A percentile compares a stretch with the other conserved stretches of the same genome.
Conservation (phyloP, 2,329 filamentous ascomycete genomes). For the Acrocalymma vagum region DNA sequence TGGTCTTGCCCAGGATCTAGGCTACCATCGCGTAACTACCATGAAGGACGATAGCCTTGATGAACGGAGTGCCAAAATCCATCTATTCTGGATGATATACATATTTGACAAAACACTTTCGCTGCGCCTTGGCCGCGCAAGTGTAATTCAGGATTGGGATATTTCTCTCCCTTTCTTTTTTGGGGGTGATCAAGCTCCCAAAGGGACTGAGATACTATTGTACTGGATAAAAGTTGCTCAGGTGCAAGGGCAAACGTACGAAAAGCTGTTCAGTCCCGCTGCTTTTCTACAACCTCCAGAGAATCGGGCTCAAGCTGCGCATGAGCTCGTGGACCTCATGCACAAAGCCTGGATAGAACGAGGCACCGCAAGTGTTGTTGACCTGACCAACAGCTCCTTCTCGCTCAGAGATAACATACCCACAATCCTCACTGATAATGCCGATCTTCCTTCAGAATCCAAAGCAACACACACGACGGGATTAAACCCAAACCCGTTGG, state of each 20-base stretch:
- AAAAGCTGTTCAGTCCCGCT: constrained; percentile 47
- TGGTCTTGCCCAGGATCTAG: constrained; percentile 39
- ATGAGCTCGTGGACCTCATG: constrained; percentile 34
- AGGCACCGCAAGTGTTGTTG: constrained; percentile 27
- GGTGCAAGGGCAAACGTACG: constrained; percentile 46
- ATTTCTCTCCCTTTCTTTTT: constrained; percentile 37
- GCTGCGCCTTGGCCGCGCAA: constrained; percentile 45
- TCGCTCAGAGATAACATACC: too few species aligned
- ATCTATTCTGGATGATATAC: constrained; percentile 49
- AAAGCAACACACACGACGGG: too few species aligned
- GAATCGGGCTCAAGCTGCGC: constrained; percentile 35
- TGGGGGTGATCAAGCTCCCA: constrained; percentile 13
- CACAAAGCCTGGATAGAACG: constrained; percentile 39
- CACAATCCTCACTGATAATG: too few species aligned
- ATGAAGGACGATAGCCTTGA: constrained; percentile 43
- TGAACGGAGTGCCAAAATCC: constrained; percentile 36
- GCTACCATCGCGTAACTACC: constrained; percentile 45
- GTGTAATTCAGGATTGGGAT: constrained; percentile 49
- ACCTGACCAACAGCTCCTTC: constrained; percentile 1
- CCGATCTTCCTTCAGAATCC: too few species aligned
- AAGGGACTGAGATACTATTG: constrained; percentile 29
- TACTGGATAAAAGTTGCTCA: constrained; percentile 46
- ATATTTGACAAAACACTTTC: constrained; percentile 50
- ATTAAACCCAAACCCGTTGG: too few species aligned
- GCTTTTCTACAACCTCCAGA: constrained; percentile 35